These are phyloP conservation scores for Cucumis cinereus DNA, from an alignment of 306 rosid species.

Conservation along the genomic window DNA sequence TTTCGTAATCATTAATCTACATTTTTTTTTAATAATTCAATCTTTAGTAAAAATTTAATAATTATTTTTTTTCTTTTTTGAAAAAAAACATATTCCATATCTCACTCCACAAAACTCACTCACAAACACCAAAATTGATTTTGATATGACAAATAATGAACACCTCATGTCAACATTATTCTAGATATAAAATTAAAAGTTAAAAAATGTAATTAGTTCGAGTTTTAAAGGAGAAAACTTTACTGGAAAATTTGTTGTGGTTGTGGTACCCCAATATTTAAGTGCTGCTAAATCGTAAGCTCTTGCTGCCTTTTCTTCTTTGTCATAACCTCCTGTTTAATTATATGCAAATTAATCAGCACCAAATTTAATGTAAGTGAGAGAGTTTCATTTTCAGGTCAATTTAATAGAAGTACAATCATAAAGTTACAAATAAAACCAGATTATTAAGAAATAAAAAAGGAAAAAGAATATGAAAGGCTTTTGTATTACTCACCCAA, in stretches of 20 bases:
- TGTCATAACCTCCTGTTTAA: slow-evolving; percentile 75
- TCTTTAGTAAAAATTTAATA: not conserved
- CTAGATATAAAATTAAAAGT: not conserved
- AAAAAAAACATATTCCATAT: not conserved
- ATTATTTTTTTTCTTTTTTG: not conserved
- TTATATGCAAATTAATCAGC: not conserved
- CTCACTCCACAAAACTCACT: not conserved
- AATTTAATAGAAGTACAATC: not conserved
- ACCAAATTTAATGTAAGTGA: not conserved
- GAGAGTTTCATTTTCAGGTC: not conserved
- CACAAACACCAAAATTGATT: too few species aligned
- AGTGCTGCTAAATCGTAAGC: slow-evolving; percentile 90
- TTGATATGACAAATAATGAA: not conserved
- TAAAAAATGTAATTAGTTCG: not conserved
- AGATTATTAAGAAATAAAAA: not conserved
- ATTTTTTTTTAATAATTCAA: not conserved
- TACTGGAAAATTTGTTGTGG: slow-evolving; percentile 90
- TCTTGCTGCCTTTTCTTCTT: slow-evolving; percentile 93
- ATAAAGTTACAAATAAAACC: not conserved
- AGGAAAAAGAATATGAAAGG: not conserved
- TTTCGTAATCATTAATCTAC: slow-evolving; percentile 75
- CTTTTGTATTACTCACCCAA: slow-evolving; percentile 49
- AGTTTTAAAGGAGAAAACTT: not conserved
- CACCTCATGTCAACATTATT: not conserved
- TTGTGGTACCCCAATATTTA: slow-evolving; percentile 90